Evolutionary conservation across 768 basidiomycete genomes (phyloP).

Genomic region (Lyophyllum semitale): DNA sequence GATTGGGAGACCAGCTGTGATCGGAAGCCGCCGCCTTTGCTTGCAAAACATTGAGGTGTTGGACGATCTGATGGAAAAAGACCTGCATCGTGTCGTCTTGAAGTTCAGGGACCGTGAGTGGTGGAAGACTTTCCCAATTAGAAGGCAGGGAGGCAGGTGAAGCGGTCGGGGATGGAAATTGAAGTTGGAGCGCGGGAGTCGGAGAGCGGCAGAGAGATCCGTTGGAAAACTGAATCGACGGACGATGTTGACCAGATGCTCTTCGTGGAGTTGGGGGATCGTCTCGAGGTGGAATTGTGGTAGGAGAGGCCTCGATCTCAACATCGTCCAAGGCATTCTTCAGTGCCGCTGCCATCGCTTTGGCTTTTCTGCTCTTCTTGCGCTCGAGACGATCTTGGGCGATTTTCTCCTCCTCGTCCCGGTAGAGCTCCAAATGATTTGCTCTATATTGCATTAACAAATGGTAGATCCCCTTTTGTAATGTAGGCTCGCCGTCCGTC

Average conservation of each 20-base stretch:
- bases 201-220: slow-evolving; percentile 7
- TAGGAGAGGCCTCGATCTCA: slow-evolving; percentile 29
- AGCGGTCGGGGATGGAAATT: slow-evolving; percentile 23
- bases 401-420: slow-evolving; percentile 62
- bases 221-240: slow-evolving; percentile 22
- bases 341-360: slow-evolving; percentile 21
- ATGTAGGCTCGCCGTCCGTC: slow-evolving; percentile 67
- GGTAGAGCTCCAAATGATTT: slow-evolving; percentile 70
- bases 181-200: slow-evolving; percentile 16
- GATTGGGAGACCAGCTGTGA: slow-evolving; percentile 18
- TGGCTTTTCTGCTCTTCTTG: slow-evolving; percentile 33
- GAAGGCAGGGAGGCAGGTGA: slow-evolving; percentile 28
- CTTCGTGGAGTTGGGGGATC: slow-evolving; percentile 65
- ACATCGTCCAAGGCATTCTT: slow-evolving; percentile 24
- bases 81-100: slow-evolving; percentile 77
- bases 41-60: slow-evolving; percentile 77
- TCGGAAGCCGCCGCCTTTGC: slow-evolving; percentile 38
- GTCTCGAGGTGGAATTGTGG: slow-evolving; percentile 52
- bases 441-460: slow-evolving; percentile 84
- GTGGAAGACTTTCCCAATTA: slow-evolving; percentile 35
- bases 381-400: slow-evolving; percentile 36
- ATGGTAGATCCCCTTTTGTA: slow-evolving; percentile 97
- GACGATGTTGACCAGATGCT: slow-evolving; percentile 37
- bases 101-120: slow-evolving; percentile 65
- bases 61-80: slow-evolving; percentile 85